Evolutionary conservation across 495 filamentous ascomycete genomes (phyloP).

Genomic region (Hyphodiscus hymeniophilus): DNA sequence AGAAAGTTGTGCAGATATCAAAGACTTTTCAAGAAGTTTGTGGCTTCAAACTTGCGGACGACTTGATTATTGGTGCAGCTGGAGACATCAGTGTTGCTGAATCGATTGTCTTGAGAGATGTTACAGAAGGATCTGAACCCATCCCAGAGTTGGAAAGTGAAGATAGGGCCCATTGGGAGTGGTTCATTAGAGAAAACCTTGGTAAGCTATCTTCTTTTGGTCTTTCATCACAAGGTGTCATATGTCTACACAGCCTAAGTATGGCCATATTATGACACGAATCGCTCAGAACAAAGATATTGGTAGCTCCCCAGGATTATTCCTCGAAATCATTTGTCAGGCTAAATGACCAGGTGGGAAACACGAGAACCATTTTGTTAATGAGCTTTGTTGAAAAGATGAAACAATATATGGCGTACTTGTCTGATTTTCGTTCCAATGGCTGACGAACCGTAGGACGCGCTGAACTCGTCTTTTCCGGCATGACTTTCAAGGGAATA

Average conservation of each 20-base stretch:
- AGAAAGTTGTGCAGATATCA: conserved; percentile 55
- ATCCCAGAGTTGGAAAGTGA: conserved; percentile 18
- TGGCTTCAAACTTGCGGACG: conserved; percentile 54
- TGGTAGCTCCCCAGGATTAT: no score
- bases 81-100: conserved; percentile 30
- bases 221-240: not conserved
- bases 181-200: conserved; percentile 51
- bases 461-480: conserved; percentile 38
- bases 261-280: not conserved
- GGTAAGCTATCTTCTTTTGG: conserved; percentile 26
- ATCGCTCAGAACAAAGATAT: not conserved
- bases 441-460: conserved; percentile 22
- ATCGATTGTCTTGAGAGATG: conserved; percentile 41
- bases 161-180: conserved; percentile 54
- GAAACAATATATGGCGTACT: no score
- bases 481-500: conserved; percentile 38
- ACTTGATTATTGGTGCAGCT: conserved; percentile 42
- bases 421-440: not conserved
- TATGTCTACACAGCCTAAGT: not conserved
- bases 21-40: conserved; percentile 57
- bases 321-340: no score
- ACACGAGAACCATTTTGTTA: no score
- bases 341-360: no score
- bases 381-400: no score
- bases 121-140: conserved; percentile 22